phyloP scores from a whole-genome alignment of 805 yeast species.

The Kuraishia piskuri region DNA sequence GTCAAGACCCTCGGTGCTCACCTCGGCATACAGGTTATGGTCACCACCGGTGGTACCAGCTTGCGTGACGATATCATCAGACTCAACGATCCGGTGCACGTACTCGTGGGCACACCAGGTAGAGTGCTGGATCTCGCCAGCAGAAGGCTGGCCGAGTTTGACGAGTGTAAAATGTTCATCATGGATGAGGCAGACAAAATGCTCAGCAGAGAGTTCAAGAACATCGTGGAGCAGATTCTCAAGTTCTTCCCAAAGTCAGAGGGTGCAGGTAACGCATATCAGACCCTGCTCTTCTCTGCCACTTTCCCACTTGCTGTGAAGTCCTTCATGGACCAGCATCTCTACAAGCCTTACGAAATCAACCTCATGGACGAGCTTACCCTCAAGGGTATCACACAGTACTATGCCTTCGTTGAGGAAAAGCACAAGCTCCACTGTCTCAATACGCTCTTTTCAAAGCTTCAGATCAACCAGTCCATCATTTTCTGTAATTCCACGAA shows the following conservation, averaged over 20 bases:
- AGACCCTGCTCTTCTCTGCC: slow-evolving; percentile 85
- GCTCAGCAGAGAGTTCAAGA: slow-evolving; percentile 83
- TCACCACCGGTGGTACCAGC: slow-evolving; percentile 95
- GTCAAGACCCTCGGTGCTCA: slow-evolving; percentile 94
- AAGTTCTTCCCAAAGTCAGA: slow-evolving; percentile 58
- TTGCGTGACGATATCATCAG: slow-evolving; percentile 91
- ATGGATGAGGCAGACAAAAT: slow-evolving; percentile 99
- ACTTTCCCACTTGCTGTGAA: slow-evolving; percentile 95
- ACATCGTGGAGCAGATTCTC: slow-evolving; percentile 79
- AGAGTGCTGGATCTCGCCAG: slow-evolving; percentile 91
- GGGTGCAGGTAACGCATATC: slow-evolving; percentile 41
- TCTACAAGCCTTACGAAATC: slow-evolving; percentile 88
- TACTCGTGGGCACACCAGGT: slow-evolving; percentile 96
- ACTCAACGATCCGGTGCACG: slow-evolving; percentile 86
- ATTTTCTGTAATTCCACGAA: slow-evolving; percentile 96
- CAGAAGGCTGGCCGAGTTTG: slow-evolving; percentile 78
- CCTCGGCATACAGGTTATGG: slow-evolving; percentile 89
- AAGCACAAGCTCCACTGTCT: slow-evolving; percentile 92
- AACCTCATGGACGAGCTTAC: slow-evolving; percentile 97
- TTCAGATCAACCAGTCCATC: slow-evolving; percentile 93
- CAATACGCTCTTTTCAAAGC: slow-evolving; percentile 87
- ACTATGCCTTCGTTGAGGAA: slow-evolving; percentile 97
- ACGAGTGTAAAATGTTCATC: slow-evolving; percentile 78
- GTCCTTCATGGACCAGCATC: slow-evolving; percentile 83
- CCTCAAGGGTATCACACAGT: slow-evolving; percentile 91